Evolutionary conservation across 2,329 filamentous ascomycete species (phyloP), one percentile per base, ranked within the genome.

Genomic region (Claviceps fusiformis): DNA sequence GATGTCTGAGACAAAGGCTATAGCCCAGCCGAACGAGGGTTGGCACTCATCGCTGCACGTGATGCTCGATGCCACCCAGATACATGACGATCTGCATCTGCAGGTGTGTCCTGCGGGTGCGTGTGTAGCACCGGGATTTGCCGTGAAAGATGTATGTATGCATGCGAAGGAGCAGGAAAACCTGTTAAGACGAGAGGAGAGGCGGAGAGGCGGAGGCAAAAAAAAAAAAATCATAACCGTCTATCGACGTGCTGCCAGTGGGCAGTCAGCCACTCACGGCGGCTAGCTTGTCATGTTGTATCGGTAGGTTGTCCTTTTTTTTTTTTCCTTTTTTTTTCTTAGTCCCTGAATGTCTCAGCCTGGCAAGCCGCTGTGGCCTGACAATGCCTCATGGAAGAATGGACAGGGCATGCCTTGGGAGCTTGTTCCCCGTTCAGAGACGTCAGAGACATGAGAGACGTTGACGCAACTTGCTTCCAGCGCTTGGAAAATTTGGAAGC

Each of bases 1-100:
- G 58, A 53, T 52, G 59, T 57, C 62, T 68, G 67, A 70, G 68
- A 70, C 68, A 70, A 68, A 65, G 65, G 64, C 65, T 64, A 67
- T 63, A 58, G 58, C 57, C 53, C 62, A 11, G 19, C 24, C 45
- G 45, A 29, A 47, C 11, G 15, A 7, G 24, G 24, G 24, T 56
- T 57, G 60, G 59, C 33, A 52, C 52, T 55, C 59, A 47, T 52
- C 52, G 35, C 37, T 50, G 58, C 63, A 65, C 62, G 64, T 66
- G 62, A 66, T 62, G 50, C 19, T 53, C 57, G 54, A 56, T 53
- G 55, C 55, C 39, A 41, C 39, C 39, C 39, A 41, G n/a, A 47
- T 55, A 54, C 50, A 54, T 46, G 54, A 54, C 55, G 46, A 56
- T 59, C 55, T 39, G 41, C 29, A 50, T 56, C 58, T 57, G 58